phyloP scores from a whole-genome alignment of 768 basidiomycete species.

The Pleurotus tuoliensis region DNA sequence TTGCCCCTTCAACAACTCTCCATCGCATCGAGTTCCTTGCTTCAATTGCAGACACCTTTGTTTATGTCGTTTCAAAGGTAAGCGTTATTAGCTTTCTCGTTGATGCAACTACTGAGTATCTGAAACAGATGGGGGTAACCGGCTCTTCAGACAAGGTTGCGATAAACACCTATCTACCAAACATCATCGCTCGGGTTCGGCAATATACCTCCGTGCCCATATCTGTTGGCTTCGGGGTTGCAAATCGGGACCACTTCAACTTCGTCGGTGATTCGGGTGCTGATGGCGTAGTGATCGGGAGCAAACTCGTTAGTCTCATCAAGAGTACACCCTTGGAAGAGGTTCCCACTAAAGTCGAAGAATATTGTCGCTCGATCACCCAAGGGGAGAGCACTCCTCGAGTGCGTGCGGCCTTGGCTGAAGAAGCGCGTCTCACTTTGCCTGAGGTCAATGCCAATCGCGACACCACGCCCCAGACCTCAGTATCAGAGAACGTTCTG shows the following conservation, averaged over 20 bases:
- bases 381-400: constrained; percentile 34
- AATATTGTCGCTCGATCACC: constrained; percentile 72
- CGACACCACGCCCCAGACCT: constrained; percentile 23
- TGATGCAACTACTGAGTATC: constrained; percentile 6
- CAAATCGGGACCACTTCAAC: constrained; percentile 86
- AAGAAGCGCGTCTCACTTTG: constrained; percentile 20
- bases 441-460: constrained; percentile 24
- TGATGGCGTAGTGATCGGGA: constrained; percentile 93
- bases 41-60: constrained; percentile 94
- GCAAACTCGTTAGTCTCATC: constrained; percentile 77
- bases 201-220: constrained; percentile 76
- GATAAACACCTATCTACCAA: constrained; percentile 76
- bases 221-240: constrained; percentile 96
- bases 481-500: constrained; percentile 42
- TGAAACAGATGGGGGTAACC: constrained; percentile 89
- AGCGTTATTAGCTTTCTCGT: constrained; percentile 8
- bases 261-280: constrained; percentile 84
- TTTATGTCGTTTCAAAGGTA: constrained; percentile 97
- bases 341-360: constrained; percentile 53
- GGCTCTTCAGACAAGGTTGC: constrained; percentile 76
- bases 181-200: constrained; percentile 80
- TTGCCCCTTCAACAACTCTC: constrained; percentile 90
- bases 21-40: constrained; percentile 87
- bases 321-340: constrained; percentile 53
- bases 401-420: constrained; percentile 26